Percentiles rank a stretch among this genome's conserved stretches.
Conservation (phyloP, 805 yeast genomes). For the Hemisphaericaspora nanyangensis region DNA sequence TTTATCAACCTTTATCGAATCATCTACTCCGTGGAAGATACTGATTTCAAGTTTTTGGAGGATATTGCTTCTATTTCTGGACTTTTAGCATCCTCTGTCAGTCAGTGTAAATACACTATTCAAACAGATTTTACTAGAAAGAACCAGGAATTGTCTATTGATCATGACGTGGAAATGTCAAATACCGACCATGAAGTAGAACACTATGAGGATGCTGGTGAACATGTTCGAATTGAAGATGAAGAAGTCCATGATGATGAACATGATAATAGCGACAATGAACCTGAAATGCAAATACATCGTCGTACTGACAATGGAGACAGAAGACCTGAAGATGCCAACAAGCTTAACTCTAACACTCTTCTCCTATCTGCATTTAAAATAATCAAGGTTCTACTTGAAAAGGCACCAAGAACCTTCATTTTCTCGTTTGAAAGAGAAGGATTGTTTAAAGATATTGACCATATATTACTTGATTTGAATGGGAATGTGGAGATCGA, state of each 20-base stretch:
- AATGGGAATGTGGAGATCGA: slow-evolving; percentile 12
- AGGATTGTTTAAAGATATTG: slow-evolving; percentile 60
- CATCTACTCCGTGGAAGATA: slow-evolving; percentile 27
- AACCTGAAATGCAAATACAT: neutral
- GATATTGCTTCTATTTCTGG: slow-evolving; percentile 39
- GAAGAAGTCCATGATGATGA: slow-evolving; percentile 7
- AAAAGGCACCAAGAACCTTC: slow-evolving; percentile 39
- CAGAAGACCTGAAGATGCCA: slow-evolving; percentile 13
- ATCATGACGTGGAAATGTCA: slow-evolving; percentile 1
- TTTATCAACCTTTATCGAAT: slow-evolving; percentile 53
- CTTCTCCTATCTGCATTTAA: slow-evolving; percentile 51
- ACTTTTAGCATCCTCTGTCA: slow-evolving; percentile 56
- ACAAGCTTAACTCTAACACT: slow-evolving; percentile 29
- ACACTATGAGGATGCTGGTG: slow-evolving; percentile 4
- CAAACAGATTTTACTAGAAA: slow-evolving; percentile 7
- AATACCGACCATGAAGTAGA: slow-evolving; percentile 1
- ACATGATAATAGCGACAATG: slow-evolving; percentile 7
- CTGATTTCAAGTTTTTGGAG: slow-evolving; percentile 20
- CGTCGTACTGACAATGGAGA: neutral
- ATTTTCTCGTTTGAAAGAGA: slow-evolving; percentile 58
- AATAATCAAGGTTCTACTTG: slow-evolving; percentile 42
- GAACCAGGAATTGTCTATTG: slow-evolving; percentile 5
- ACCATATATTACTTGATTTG: slow-evolving; percentile 24
- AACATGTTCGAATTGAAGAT: neutral
- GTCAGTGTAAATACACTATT: slow-evolving; percentile 28